These are phyloP conservation scores for Debaryomyces sp. DNA, from an alignment of 1,139 yeast species.

Conservation along the genomic window DNA sequence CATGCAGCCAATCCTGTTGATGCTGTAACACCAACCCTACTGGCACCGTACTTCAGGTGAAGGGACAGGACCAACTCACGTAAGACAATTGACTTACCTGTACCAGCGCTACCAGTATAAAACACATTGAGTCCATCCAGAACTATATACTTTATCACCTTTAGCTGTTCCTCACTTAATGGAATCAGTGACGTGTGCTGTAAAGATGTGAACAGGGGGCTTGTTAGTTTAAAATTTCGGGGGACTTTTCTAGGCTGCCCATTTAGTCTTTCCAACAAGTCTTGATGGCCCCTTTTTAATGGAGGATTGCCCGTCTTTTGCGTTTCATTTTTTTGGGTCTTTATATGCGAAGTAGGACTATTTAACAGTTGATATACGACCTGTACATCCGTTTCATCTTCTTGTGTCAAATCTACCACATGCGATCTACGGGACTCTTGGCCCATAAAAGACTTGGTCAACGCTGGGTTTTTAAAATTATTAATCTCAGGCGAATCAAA, in stretches of 20 bases:
- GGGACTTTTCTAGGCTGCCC: conserved; percentile 28
- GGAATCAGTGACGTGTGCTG: conserved; percentile 2
- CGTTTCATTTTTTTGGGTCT: background rate
- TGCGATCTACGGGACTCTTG: background rate
- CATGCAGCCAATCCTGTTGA: conserved; percentile 93
- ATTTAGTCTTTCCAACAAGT: conserved; percentile 12
- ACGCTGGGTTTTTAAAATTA: conserved; percentile 28
- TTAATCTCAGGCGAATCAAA: conserved; percentile 33
- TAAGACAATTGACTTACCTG: conserved; percentile 80
- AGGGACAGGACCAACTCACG: conserved; percentile 54
- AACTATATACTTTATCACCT: conserved; percentile 67
- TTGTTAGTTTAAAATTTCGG: conserved; percentile 9
- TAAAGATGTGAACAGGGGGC: background rate
- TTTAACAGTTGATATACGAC: conserved; percentile 1
- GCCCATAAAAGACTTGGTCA: conserved; percentile 16
- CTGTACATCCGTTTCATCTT: conserved; percentile 6
- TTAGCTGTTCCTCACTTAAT: conserved; percentile 63
- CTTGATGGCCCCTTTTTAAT: conserved; percentile 12
- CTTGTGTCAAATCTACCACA: conserved; percentile 15
- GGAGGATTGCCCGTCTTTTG: background rate
- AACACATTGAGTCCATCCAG: conserved; percentile 57
- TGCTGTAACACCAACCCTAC: conserved; percentile 78
- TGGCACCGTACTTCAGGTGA: conserved; percentile 39
- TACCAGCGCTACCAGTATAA: conserved; percentile 84
- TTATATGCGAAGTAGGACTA: conserved; percentile 4